Evolutionary conservation across 441 rosid genomes (phyloP).

Genomic region (Erodium moschatum): DNA sequence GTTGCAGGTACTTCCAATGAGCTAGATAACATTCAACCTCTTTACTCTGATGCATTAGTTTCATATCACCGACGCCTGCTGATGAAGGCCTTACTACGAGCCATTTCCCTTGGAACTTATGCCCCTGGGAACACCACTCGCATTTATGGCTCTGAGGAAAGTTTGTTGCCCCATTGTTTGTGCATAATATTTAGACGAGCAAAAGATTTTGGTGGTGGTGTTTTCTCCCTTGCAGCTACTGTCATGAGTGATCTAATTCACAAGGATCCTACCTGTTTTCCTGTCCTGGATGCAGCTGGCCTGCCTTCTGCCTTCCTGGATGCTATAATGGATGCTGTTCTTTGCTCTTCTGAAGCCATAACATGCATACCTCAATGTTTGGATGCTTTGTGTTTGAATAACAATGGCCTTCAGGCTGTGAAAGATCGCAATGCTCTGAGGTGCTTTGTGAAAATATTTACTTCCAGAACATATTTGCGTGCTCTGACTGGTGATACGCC

Average conservation of each 20-base stretch:
- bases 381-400: constrained; percentile 93
- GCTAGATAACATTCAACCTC: constrained; percentile 49
- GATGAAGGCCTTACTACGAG: constrained; percentile 80
- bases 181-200: constrained; percentile 75
- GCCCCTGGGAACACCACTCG: constrained; percentile 86
- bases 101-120: constrained; percentile 92
- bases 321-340: constrained; percentile 79
- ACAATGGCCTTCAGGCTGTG: constrained; percentile 82
- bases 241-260: constrained; percentile 97
- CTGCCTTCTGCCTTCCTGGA: constrained; percentile 90
- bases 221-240: constrained; percentile 88
- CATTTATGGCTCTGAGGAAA: constrained; percentile 80
- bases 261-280: constrained; percentile 93
- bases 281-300: constrained; percentile 80
- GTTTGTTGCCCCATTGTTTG: constrained; percentile 79
- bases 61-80: constrained; percentile 65
- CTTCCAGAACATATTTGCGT: constrained; percentile 64
- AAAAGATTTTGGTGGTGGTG: constrained; percentile 95
- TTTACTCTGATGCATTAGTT: constrained; percentile 82
- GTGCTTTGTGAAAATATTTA: constrained; percentile 87
- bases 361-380: constrained; percentile 94
- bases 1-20: constrained; percentile 37
- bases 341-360: constrained; percentile 92
- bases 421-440: constrained; percentile 75
- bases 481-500: constrained; percentile 79